Conservation (phyloP, 2,329 filamentous ascomycete species). For the Nemania bipapillata region DNA sequence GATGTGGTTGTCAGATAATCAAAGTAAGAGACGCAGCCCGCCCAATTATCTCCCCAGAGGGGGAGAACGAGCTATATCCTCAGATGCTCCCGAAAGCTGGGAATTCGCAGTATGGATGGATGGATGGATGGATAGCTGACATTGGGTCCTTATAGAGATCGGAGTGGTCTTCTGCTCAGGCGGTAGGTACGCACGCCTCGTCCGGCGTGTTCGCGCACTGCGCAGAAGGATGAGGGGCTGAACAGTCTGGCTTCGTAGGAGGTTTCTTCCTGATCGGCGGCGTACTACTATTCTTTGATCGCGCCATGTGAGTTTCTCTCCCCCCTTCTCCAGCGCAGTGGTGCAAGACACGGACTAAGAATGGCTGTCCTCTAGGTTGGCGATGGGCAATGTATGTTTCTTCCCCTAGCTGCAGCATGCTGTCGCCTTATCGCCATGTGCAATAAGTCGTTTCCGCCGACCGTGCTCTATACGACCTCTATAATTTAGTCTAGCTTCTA, state of each 20-base stretch:
- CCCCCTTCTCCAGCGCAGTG: slow-evolving; percentile 8
- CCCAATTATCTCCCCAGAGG: background rate
- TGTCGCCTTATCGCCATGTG: slow-evolving; percentile 22
- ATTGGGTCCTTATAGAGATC: slow-evolving; percentile 71
- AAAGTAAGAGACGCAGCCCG: slow-evolving; percentile 72
- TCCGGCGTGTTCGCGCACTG: slow-evolving; percentile 36
- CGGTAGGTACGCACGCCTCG: slow-evolving; percentile 74
- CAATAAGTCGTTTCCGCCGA: background rate
- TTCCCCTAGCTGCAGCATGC: slow-evolving; percentile 22
- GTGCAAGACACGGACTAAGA: slow-evolving; percentile 34
- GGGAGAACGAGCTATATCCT: background rate
- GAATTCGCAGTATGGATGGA: background rate
- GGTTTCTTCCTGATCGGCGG: slow-evolving; percentile 94
- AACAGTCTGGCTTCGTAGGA: slow-evolving; percentile 63
- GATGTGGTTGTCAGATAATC: slow-evolving; percentile 95
- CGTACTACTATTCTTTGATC: slow-evolving; percentile 96
- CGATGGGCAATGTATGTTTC: slow-evolving; percentile 88
- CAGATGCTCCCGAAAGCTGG: too few species aligned
- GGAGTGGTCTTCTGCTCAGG: slow-evolving; percentile 98
- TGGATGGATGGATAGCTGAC: slow-evolving; percentile 19
- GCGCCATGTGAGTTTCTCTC: slow-evolving; percentile 77
- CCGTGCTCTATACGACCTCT: too few species aligned
- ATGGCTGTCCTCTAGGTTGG: slow-evolving; percentile 71
- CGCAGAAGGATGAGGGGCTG: slow-evolving; percentile 34
- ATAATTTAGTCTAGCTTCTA: slow-evolving; percentile 8